Base-by-base conservation (phyloP, 805 yeast genomes). In the Saturnispora sekii region DNA sequence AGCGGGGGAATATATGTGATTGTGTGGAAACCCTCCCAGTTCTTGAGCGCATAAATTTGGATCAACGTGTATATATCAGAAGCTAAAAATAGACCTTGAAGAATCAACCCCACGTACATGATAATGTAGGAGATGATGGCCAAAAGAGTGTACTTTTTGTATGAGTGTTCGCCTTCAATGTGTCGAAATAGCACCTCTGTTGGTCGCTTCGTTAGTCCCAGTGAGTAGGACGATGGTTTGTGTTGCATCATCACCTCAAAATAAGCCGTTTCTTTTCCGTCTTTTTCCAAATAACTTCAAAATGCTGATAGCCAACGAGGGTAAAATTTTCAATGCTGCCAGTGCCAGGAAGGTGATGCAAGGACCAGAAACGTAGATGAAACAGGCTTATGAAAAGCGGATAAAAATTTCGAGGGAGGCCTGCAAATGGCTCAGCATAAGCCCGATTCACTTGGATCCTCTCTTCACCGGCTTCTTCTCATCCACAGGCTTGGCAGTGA, bases 61-160 rank as follows among this genome's bases (percentile, higher is more conserved):
- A 87, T 63, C 60, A 90, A 77, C 0, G 95, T 85, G 65, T 84
- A 87, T 18, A 86, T 69, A 65, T 87, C 96, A 1, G 84, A 73
- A 1, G 69, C 83, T 40, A 77, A 58, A 43, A 80, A 65, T 1
- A 78, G 69, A 12, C 76, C 57, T 38, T 78, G 69, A 43, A 84
- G 59, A n/a, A 73, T 51, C 21, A 75, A 53, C 62, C 62, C 52
- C 9, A 56, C 28, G 34, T 76, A 64, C 58, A 68, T 59, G 41
- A 62, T 51, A 8, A 64, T 34, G 52, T 73, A 78, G 47, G 68
- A 67, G 36, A 66, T 48, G 1, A 79, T 48, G 1, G 80, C 74
- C 38, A 69, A 50, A 44, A 65, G 55, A 11, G 60, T 62, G 44
- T 65, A 65, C 53, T 74, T 76, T 31, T 48, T 48, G 47, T 54